These are phyloP conservation scores for Maudiozyma pseudohumilis DNA, from an alignment of 805 yeast species.

Conservation along the genomic window DNA sequence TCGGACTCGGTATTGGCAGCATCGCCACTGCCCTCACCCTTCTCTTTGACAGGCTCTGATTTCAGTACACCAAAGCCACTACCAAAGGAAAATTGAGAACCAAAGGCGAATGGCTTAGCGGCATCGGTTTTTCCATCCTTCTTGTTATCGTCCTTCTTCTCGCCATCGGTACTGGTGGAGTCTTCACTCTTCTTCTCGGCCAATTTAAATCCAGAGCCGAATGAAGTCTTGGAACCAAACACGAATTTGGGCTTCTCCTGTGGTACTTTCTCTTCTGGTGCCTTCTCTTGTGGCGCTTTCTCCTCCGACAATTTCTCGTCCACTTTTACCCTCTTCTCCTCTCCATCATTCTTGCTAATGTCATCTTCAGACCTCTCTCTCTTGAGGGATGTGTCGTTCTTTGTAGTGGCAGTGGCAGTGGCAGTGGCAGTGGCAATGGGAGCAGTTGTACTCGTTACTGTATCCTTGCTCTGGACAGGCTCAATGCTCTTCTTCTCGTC, in stretches of 20 bases:
- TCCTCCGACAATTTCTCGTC: not conserved
- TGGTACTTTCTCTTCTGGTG: not conserved
- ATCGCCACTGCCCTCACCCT: conserved; percentile 9
- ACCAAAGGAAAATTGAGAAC: conserved; percentile 38
- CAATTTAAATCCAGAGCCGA: conserved; percentile 33
- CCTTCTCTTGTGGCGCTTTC: not conserved
- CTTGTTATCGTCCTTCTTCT: not conserved
- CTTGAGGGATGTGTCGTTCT: conserved; percentile 1
- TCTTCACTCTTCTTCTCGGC: conserved; percentile 11
- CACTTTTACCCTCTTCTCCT: not conserved
- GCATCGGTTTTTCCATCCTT: not conserved
- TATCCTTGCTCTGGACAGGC: too few relatives aligned
- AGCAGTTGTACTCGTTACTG: too few relatives aligned
- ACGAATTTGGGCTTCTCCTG: conserved; percentile 37
- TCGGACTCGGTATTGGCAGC: conserved; percentile 3
- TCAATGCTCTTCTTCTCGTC: too few relatives aligned
- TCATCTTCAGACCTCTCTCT: conserved; percentile 13
- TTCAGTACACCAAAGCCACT: conserved; percentile 25
- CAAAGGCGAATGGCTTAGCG: conserved; percentile 31
- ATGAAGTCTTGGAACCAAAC: conserved; percentile 45
- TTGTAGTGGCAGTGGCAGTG: too few relatives aligned
- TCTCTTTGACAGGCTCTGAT: conserved; percentile 5
- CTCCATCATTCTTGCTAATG: not conserved
- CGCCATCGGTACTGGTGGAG: not conserved
- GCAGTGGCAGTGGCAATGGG: too few relatives aligned